Percentiles rank a stretch among this genome's conserved stretches.
Evolutionary conservation across 2,329 filamentous ascomycete genomes (phyloP).

Genomic region (Aciculosporium take): DNA sequence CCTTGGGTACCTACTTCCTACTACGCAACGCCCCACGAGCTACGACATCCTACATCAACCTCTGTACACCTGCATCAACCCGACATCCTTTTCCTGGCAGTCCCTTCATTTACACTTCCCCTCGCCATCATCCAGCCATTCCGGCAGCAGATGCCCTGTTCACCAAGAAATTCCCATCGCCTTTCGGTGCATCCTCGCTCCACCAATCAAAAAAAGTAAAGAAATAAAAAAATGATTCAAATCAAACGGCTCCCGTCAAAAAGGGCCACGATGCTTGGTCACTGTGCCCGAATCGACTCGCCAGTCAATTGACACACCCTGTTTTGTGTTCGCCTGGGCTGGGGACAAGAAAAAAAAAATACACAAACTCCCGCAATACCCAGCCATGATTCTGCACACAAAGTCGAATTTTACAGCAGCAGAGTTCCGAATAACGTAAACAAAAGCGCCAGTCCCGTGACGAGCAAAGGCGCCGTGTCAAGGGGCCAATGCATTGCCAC

Average conservation of each 20-base stretch:
- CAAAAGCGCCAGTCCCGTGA: constrained; percentile 21
- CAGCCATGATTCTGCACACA: neutral
- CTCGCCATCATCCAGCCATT: neutral
- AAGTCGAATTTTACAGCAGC: constrained; percentile 22
- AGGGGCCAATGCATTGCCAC: constrained; percentile 15
- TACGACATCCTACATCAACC: too few species aligned
- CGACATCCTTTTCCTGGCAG: too few species aligned
- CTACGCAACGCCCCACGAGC: too few species aligned
- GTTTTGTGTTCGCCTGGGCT: constrained; percentile 4
- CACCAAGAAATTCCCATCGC: neutral
- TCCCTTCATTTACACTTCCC: constrained; percentile 1
- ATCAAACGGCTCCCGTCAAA: too few species aligned
- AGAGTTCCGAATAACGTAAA: constrained; percentile 26
- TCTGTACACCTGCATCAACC: too few species aligned
- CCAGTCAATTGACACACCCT: neutral
- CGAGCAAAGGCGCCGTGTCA: constrained; percentile 19
- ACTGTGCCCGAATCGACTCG: constrained; percentile 4
- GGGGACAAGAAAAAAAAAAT: constrained; percentile 7
- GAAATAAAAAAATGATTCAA: too few species aligned
- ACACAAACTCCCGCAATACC: constrained; percentile 1
- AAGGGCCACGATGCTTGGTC: neutral
- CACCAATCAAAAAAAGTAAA: neutral
- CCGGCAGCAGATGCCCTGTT: neutral
- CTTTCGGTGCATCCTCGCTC: neutral
- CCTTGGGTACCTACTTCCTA: too few species aligned